Conservation (phyloP, 305 asterid genomes). For the Salvia sclarea region DNA sequence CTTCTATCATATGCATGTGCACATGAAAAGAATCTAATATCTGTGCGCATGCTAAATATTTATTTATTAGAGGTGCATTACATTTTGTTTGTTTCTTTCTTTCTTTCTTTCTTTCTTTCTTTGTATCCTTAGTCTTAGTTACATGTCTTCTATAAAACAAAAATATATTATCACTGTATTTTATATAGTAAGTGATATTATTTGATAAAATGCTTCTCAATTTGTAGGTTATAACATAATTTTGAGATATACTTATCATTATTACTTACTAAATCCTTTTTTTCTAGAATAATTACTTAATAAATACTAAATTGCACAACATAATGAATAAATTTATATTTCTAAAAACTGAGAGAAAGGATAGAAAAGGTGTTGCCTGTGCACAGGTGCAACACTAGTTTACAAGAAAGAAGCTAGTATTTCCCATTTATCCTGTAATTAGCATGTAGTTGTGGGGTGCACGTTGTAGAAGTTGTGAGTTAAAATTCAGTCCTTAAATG, state of each 20-base stretch:
- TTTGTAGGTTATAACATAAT: background rate
- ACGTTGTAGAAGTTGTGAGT: constrained; percentile 17
- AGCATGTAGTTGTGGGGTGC: constrained; percentile 20
- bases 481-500: background rate
- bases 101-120: no score
- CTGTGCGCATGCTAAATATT: no score
- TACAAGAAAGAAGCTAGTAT: constrained; percentile 22
- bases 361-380: no score
- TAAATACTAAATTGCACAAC: no score
- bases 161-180: no score
- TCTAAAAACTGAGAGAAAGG: no score
- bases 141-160: background rate
- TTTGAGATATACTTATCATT: background rate
- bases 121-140: no score
- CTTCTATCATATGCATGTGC: background rate
- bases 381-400: background rate
- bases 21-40: background rate
- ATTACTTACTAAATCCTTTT: background rate
- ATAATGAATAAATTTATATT: no score
- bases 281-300: background rate
- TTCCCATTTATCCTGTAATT: constrained; percentile 22
- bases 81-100: no score
- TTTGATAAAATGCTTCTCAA: background rate
- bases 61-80: no score
- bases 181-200: no score